These are phyloP conservation scores for Amanita pseudoporphyria DNA, from an alignment of 768 basidiomycete species.

Conservation along the genomic window DNA sequence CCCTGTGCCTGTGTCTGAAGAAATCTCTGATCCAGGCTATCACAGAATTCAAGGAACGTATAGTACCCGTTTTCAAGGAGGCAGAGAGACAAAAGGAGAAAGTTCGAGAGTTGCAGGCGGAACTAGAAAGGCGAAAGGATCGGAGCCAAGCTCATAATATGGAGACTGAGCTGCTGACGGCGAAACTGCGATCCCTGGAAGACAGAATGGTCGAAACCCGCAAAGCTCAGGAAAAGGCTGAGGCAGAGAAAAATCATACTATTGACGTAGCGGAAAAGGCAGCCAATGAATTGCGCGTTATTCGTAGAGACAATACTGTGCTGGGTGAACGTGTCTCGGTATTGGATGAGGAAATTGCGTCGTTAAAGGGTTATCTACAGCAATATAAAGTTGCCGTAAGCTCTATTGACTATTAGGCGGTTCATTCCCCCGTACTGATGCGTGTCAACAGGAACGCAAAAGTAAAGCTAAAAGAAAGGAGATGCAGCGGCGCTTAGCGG, in stretches of 20 bases:
- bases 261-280: constrained; percentile 19
- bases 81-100: constrained; percentile 21
- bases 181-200: constrained; percentile 13
- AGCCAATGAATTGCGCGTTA: constrained; percentile 15
- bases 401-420: background rate
- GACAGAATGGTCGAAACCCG: constrained; percentile 16
- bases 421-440: background rate
- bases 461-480: constrained; percentile 8
- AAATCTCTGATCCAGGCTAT: constrained; percentile 24
- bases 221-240: constrained; percentile 10
- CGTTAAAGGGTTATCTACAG: constrained; percentile 23
- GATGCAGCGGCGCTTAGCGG: constrained; percentile 11
- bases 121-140: constrained; percentile 9
- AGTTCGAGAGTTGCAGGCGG: constrained; percentile 15
- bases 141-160: constrained; percentile 7
- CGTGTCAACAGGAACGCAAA: constrained; percentile 5
- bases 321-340: constrained; percentile 15
- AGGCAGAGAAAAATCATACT: constrained; percentile 19
- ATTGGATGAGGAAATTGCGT: constrained; percentile 19
- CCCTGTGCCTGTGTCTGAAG: constrained; percentile 13
- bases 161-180: constrained; percentile 10
- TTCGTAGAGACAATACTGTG: constrained; percentile 11
- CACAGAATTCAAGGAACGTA: constrained; percentile 30
- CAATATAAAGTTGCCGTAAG: constrained; percentile 19
- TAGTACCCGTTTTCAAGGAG: constrained; percentile 27